Conservation (phyloP, 306 rosid genomes). For the Astragalus glycyphyllos region DNA sequence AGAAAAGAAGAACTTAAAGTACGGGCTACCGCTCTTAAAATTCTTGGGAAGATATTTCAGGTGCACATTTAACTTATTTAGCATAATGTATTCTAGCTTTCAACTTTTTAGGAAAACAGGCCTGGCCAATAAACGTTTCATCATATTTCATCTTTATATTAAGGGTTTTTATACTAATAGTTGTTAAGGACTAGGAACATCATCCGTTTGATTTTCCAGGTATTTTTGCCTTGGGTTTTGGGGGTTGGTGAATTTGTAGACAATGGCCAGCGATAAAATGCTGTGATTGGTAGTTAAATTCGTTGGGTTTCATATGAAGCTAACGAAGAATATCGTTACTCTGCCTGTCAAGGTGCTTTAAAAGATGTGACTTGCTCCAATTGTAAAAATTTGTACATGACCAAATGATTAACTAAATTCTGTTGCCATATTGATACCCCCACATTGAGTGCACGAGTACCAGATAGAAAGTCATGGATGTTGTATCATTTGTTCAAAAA, state of each 20-base stretch:
- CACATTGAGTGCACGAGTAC: conserved; percentile 20
- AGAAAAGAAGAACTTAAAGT: conserved; percentile 84
- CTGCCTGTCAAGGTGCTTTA: conserved; percentile 16
- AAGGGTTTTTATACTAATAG: too few species aligned
- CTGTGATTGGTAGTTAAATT: conserved; percentile 37
- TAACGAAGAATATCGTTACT: conserved; percentile 38
- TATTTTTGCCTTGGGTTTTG: conserved; percentile 33
- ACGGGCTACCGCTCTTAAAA: conserved; percentile 81
- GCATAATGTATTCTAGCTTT: not conserved
- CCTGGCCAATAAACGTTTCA: not conserved
- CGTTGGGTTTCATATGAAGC: conserved; percentile 41
- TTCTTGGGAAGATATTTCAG: conserved; percentile 87
- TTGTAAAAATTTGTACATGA: not conserved
- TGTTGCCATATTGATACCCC: conserved; percentile 25
- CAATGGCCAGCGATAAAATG: conserved; percentile 32
- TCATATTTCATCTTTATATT: not conserved
- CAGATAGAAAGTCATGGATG: conserved; percentile 31
- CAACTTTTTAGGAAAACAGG: not conserved
- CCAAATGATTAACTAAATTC: conserved; percentile 37
- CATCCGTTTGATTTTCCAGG: conserved; percentile 68
- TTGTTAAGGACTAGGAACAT: conserved; percentile 70
- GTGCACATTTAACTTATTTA: conserved; percentile 42
- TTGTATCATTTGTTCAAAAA: conserved; percentile 32
- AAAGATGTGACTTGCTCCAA: conserved; percentile 5
- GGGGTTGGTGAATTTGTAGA: conserved; percentile 14